Evolutionary conservation across 441 rosid genomes (phyloP).

Genomic region (Arabidopsis lyrata): DNA sequence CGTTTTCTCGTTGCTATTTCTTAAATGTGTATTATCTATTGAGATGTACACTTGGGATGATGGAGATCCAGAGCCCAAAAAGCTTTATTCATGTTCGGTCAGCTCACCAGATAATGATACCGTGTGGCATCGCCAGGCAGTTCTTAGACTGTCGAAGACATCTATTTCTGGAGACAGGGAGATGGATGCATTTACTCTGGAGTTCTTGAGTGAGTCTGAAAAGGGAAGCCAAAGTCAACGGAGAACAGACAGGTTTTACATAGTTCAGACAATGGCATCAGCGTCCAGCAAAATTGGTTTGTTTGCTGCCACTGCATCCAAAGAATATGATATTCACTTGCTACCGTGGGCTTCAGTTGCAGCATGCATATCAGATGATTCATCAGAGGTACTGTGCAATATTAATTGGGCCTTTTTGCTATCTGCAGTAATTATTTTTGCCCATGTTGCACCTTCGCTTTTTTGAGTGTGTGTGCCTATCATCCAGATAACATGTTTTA

Average conservation of each 20-base stretch:
- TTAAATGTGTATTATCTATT: constrained; percentile 75
- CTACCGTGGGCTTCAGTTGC: constrained; percentile 99
- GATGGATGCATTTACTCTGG: constrained; percentile 77
- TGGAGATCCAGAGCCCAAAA: constrained; percentile 75
- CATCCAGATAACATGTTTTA: constrained; percentile 14
- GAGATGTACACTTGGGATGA: constrained; percentile 90
- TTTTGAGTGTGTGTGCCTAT: constrained; percentile 12
- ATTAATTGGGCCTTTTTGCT: constrained; percentile 33
- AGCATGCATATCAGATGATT: constrained; percentile 81
- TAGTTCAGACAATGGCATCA: constrained; percentile 94
- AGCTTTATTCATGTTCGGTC: constrained; percentile 71
- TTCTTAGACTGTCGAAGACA: constrained; percentile 78
- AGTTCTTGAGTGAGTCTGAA: constrained; percentile 73
- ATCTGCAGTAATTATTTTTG: constrained; percentile 4
- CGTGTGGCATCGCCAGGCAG: constrained; percentile 80
- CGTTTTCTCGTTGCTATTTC: constrained; percentile 80
- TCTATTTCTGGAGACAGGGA: constrained; percentile 52
- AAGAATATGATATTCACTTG: constrained; percentile 93
- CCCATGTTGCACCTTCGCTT: not conserved
- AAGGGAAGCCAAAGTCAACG: constrained; percentile 57
- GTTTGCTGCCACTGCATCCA: constrained; percentile 86
- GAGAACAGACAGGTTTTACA: constrained; percentile 71
- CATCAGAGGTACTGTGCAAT: constrained; percentile 62
- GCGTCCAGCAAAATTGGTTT: constrained; percentile 78
- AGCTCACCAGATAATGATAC: constrained; percentile 58